Evolutionary conservation across 2,329 filamentous ascomycete genomes (phyloP).

Genomic region (Arthrobotrys iridis): DNA sequence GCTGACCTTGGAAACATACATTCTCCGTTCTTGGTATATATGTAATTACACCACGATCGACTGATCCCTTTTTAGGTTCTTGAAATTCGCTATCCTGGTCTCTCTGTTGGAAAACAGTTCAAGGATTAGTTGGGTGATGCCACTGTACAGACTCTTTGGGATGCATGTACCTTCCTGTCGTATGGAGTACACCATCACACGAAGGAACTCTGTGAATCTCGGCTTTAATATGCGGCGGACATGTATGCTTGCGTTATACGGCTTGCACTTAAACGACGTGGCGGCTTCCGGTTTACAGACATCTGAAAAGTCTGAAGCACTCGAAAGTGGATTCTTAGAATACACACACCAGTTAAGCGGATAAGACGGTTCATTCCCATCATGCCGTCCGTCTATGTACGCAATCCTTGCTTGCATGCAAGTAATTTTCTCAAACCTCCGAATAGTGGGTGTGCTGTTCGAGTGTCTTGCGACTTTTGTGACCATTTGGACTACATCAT

Average conservation of each 20-base stretch:
- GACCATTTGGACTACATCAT: background rate
- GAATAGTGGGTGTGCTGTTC: conserved; percentile 13
- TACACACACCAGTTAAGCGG: background rate
- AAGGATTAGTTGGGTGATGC: background rate
- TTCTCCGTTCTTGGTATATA: background rate
- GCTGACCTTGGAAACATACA: background rate
- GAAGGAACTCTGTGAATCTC: background rate
- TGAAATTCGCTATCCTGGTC: background rate
- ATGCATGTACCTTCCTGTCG: conserved; percentile 2
- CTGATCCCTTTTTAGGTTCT: background rate
- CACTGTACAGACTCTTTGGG: background rate
- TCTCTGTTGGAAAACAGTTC: background rate
- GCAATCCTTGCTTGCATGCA: conserved; percentile 19
- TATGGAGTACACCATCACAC: background rate
- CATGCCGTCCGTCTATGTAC: conserved; percentile 3
- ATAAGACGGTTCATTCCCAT: background rate
- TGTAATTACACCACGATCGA: background rate
- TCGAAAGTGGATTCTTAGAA: background rate
- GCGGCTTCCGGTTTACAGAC: conserved; percentile 14
- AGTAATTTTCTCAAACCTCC: background rate
- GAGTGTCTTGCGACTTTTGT: conserved; percentile 2
- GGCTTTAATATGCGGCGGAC: conserved; percentile 5
- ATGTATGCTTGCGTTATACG: background rate
- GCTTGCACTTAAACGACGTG: conserved; percentile 11
- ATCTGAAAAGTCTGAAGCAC: background rate